phyloP scores from a whole-genome alignment of 2,329 filamentous ascomycete species.

The Leptographium procerum region DNA sequence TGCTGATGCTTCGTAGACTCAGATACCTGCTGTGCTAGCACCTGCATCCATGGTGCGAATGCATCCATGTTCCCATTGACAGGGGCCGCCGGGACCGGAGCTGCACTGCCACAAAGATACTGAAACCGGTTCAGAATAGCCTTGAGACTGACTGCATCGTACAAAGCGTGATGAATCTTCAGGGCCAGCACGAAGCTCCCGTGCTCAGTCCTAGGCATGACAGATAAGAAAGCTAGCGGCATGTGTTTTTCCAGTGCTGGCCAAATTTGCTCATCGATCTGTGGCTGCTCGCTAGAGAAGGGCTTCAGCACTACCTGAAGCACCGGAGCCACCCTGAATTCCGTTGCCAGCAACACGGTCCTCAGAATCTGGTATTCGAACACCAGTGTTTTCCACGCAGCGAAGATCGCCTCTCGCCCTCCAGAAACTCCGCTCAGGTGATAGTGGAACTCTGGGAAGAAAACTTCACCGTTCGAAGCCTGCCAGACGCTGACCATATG shows the following conservation, averaged over 20 bases:
- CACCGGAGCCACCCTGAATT: constrained; percentile 35
- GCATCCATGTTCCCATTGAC: neutral
- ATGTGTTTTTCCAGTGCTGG: neutral
- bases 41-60: constrained; percentile 15
- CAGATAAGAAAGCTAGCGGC: constrained; percentile 3
- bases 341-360: constrained; percentile 28
- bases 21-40: constrained; percentile 10
- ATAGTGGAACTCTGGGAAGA: constrained; percentile 65
- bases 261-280: neutral
- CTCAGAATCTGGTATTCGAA: constrained; percentile 52
- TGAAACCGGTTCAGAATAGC: constrained; percentile 39
- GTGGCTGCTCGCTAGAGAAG: neutral
- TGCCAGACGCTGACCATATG: constrained; percentile 76
- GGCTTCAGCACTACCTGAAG: constrained; percentile 49
- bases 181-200: constrained; percentile 30
- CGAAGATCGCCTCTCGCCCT: constrained; percentile 27
- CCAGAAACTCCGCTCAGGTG: constrained; percentile 29
- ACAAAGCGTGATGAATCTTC: constrained; percentile 73
- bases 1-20: neutral
- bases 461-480: constrained; percentile 51
- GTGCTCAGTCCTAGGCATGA: neutral
- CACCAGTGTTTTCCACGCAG: constrained; percentile 52
- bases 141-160: constrained; percentile 73
- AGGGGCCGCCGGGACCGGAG: neutral
- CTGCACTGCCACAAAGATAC: constrained; percentile 11